Conservation (phyloP, 1,284 basidiomycete species). For the Kwoniella shivajii region DNA sequence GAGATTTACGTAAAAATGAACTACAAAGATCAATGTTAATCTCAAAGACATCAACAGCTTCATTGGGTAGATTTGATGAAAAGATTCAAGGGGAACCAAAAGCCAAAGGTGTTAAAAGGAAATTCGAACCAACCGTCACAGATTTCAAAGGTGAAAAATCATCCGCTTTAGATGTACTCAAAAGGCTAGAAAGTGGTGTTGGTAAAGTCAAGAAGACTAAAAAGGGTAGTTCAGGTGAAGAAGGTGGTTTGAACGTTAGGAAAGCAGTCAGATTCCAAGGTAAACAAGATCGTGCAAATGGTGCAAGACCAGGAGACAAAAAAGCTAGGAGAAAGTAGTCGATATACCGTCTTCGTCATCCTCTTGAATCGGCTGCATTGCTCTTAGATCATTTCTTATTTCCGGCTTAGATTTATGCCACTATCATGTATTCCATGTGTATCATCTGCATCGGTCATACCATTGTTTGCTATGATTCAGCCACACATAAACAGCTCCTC, state of each 20-base stretch:
- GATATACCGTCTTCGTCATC: background rate
- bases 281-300: slow-evolving; percentile 25
- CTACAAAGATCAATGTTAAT: slow-evolving; percentile 77
- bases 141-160: slow-evolving; percentile 63
- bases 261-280: slow-evolving; percentile 76
- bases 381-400: too few relatives aligned
- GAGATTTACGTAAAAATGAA: slow-evolving; percentile 67
- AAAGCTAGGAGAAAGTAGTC: slow-evolving; percentile 1
- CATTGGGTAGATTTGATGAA: slow-evolving; percentile 87
- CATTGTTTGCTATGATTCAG: too few relatives aligned
- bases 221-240: slow-evolving; percentile 57
- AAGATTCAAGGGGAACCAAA: slow-evolving; percentile 89
- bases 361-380: too few relatives aligned
- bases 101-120: slow-evolving; percentile 83
- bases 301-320: background rate
- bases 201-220: slow-evolving; percentile 55
- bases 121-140: slow-evolving; percentile 62
- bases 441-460: too few relatives aligned
- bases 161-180: slow-evolving; percentile 71
- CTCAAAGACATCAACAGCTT: slow-evolving; percentile 83
- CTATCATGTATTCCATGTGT: background rate
- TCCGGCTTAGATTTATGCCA: background rate
- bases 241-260: slow-evolving; percentile 68
- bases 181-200: slow-evolving; percentile 68
- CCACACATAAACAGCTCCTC: too few relatives aligned